Evolutionary conservation across 139 green algal genomes (phyloP).

Genomic region (Nannochloris sp.): DNA sequence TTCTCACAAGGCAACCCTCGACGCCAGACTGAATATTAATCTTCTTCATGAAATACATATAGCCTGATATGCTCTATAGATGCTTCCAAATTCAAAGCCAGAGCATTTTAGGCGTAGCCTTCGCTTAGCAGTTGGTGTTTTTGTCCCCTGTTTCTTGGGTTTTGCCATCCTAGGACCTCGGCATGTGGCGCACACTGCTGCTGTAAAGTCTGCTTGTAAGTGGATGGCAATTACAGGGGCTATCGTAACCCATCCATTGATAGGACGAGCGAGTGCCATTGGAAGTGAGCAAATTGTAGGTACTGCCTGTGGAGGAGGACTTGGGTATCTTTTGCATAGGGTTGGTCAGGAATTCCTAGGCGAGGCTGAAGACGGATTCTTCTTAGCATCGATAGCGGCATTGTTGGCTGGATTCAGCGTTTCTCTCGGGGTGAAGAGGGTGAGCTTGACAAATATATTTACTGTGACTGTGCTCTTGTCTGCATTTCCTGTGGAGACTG

Average conservation of each 20-base stretch:
- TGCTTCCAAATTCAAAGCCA: not conserved
- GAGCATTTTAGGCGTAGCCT: not conserved
- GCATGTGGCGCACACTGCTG: not conserved
- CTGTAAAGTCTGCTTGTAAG: not conserved
- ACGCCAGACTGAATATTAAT: too few relatives aligned
- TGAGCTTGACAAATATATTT: not conserved
- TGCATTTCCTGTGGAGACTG: not conserved
- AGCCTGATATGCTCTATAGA: not conserved
- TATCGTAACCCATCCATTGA: not conserved
- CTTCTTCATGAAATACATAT: too few relatives aligned
- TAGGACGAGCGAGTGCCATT: not conserved
- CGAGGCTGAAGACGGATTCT: not conserved
- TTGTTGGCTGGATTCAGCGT: too few relatives aligned
- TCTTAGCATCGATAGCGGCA: not conserved
- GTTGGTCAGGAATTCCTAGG: not conserved
- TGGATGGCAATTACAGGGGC: not conserved
- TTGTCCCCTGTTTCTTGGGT: not conserved
- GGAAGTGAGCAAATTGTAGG: not conserved
- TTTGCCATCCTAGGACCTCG: not conserved
- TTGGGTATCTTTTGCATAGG: not conserved
- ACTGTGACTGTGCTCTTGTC: not conserved
- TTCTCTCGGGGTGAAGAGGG: too few relatives aligned
- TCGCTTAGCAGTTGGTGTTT: not conserved
- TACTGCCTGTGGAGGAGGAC: not conserved
- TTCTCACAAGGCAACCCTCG: too few relatives aligned